Evolutionary conservation across 805 yeast genomes (phyloP), one percentile per base, ranked within the genome.

Genomic region (Metschnikowia drakensbergensis): DNA sequence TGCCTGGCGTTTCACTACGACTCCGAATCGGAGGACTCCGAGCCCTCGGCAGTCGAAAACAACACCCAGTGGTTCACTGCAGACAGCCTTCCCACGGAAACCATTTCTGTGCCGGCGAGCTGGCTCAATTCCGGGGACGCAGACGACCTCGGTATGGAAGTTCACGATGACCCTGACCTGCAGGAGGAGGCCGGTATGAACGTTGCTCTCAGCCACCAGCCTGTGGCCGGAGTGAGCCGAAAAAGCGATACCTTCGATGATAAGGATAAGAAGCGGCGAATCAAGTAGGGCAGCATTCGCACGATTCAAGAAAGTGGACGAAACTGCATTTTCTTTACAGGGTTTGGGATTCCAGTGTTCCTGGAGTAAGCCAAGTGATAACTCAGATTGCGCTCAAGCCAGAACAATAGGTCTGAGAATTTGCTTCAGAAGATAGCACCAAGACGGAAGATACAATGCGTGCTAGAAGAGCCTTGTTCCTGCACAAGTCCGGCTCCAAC

Each of bases 1-100:
- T 73, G 78, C 53, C 69, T 76, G 3, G 63, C 72, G 3, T 53
- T 70, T 30, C 72, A 73, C 53, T 54, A 47, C 27, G 77, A 72
- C 46, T 53, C 64, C 1, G 61, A 52, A 8, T 40, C 54, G 1
- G 47, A 48, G 53, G 53, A 61, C 8, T 67, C 61, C 22, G 63
- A 56, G 27, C 58, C 45, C 11, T 38, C 38, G 3, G 42, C 22
- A 5, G 47, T 41, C 25, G n/a, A 47, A 9, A 38, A 30, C 6
- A 28, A 28, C 31, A 46, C 47, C 27, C 41, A 49, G 28, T 54
- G 59, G 49, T 48, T 58, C 37, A 50, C 56, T 40, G 49, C 50
- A 17, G 36, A 49, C 46, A 29, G 48, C 11, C 57, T 47, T 22
- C 37, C 45, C n/a, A 8, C 37, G 11, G 45, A 41, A 25, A 52